Evolutionary conservation across 768 basidiomycete genomes (phyloP).

Genomic region (Phaeolepiota aurea): DNA sequence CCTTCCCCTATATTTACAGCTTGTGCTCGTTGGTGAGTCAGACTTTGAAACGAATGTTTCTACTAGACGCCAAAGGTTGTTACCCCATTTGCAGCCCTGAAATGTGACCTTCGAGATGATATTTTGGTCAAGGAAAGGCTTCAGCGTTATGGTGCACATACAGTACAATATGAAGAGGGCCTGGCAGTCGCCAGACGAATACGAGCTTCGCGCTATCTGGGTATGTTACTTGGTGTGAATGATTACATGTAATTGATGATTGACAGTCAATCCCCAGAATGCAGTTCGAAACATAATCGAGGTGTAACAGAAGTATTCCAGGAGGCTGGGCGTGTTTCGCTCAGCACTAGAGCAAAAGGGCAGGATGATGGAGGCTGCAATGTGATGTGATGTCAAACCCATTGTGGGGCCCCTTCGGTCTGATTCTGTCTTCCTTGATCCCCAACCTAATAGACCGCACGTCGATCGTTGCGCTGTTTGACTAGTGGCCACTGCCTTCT

Average conservation of each 20-base stretch:
- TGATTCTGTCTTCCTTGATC: no score
- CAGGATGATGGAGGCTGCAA: slow-evolving; percentile 45
- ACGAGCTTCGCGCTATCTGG: slow-evolving; percentile 89
- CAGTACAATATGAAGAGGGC: slow-evolving; percentile 91
- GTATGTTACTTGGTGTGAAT: slow-evolving; percentile 29
- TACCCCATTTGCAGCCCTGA: slow-evolving; percentile 72
- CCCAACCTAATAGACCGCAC: no score
- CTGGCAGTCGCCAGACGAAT: slow-evolving; percentile 81
- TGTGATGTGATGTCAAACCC: slow-evolving; percentile 43
- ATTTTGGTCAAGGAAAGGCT: slow-evolving; percentile 61
- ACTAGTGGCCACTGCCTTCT: no score
- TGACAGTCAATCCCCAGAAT: slow-evolving; percentile 45
- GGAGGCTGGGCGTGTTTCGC: slow-evolving; percentile 81
- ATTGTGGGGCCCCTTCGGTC: not conserved
- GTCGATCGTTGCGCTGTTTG: no score
- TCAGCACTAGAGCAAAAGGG: slow-evolving; percentile 67
- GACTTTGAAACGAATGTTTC: no score
- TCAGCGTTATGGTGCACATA: slow-evolving; percentile 56
- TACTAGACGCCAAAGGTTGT: no score
- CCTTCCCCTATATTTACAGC: slow-evolving; percentile 29
- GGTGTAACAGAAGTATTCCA: slow-evolving; percentile 92
- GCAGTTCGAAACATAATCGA: slow-evolving; percentile 94
- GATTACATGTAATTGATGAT: not conserved
- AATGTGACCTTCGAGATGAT: slow-evolving; percentile 94
- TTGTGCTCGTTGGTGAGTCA: slow-evolving; percentile 83